Base-by-base conservation (phyloP, 2,329 filamentous ascomycete genomes). In the Trichocomaceae sp. region DNA sequence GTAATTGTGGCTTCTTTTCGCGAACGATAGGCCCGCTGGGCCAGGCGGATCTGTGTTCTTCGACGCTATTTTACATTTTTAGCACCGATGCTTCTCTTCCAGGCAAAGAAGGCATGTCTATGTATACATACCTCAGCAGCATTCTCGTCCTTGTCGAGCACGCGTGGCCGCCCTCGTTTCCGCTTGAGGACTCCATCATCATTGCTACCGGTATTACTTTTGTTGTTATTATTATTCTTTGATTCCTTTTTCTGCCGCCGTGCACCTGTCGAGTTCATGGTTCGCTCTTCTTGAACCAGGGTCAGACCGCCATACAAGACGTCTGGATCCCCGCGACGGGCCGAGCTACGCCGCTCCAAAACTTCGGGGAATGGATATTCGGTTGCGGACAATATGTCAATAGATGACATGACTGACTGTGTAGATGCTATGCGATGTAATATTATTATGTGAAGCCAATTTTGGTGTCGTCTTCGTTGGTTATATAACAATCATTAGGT, bases 11-110 rank as follows among this genome's bases (percentile, higher is more conserved):
- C 85, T 66, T 95, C 90, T 71, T 95, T 95, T 50, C 90, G 83
- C 64, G 87, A 83, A 9, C 90, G 83, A 65, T 95, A 95, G 1
- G 88, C 88, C 61, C 90, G 79, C 69, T 95, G 90, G 2, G 90
- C 90, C 54, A 92, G 79, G 26, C 90, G 83, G 60, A 95, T 93
- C 67, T 95, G 90, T 3, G 88, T 93, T 55, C 90, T 82, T 53
- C 90, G 85, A 58, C 89, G 85, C 87, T 88, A 60, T 47, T 23
- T 2, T 17, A 12, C 17, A 17, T 42, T 26, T 35, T 31, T 15
- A 13, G 35, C 8, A 20, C 26, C 22, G 46, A 57, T 47, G 22
- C 47, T 48, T 45, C 35, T 29, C 48, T 31, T 46, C 51, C 2
- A 13, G 37, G 46, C 37, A 57, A 39, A 37, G 29, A 22, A 45